Evolutionary conservation across 2,329 filamentous ascomycete species (phyloP), one percentile per base, ranked within the genome.

Genomic region (Aspergillus hiratsukae): DNA sequence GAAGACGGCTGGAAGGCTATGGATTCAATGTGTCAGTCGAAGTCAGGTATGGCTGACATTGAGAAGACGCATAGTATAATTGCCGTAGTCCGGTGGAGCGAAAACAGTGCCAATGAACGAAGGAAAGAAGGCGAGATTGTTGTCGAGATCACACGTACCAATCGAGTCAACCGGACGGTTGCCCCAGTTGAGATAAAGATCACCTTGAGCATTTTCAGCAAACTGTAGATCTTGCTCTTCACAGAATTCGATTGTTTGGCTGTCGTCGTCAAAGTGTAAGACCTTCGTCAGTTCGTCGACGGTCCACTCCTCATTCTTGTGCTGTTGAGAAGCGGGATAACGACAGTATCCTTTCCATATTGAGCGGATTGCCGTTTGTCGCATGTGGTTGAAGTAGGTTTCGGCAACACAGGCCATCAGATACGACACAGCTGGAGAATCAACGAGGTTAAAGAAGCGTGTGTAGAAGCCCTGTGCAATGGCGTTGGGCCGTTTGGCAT

Each of bases 361-460:
- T 2, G 78, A 76, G 41, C 81, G 78, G 48, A 87, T 75, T 5
- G 81, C 79, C 25, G 78, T 80, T 51, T 81, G 77, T 10, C 85
- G 81, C 46, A 87, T 73, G 27, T 81, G 72, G 53, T 81, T 82
- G 70, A 87, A 87, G 59, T 82, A 82, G 10, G 85, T 80, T 63
- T 87, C 85, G 1, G 83, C 82, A 25, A 85, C 82, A 68, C 85
- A 87, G 7, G 81, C 84, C 80, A 85, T 83, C 7, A 87, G 72
- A 63, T 86, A 87, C 0, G 84, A 83, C 1, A 84, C 78, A 31
- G 76, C 73, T 3, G 75, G 75, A 1, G 83, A 86, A 53, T 76
- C 75, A 45, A 87, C 69, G 19, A 84, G 64, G 9, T 73, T 76
- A 77, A 85, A 87, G 62, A 87, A 87, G 2, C 76, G 74, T 49